A percentile compares a stretch with the other conserved stretches of the same genome.
Conservation (phyloP, 129 eudicot species). For the Logfia minima region DNA sequence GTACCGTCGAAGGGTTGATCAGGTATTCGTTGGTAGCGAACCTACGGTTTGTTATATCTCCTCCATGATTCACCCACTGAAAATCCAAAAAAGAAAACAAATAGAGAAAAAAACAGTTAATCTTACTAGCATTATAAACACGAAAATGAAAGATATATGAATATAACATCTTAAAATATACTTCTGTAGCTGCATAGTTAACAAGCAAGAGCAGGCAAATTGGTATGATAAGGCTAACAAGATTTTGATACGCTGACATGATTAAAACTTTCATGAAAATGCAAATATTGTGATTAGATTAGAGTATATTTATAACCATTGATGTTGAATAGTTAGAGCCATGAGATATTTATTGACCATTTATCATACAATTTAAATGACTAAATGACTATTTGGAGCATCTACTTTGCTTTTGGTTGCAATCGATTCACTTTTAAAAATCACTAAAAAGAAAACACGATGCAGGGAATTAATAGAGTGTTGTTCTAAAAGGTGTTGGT, state of each 20-base stretch:
- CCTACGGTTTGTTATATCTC: constrained; percentile 55
- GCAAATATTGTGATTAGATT: background rate
- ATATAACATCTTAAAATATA: constrained; percentile 2
- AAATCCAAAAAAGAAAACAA: background rate
- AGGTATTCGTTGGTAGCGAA: constrained; percentile 36
- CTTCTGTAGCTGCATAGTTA: constrained; percentile 41
- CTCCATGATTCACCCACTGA: constrained; percentile 82
- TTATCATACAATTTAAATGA: background rate
- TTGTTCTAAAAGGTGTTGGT: too few relatives aligned
- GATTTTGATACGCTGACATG: constrained; percentile 13
- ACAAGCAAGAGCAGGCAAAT: constrained; percentile 27
- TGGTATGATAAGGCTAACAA: constrained; percentile 22
- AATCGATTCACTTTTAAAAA: background rate
- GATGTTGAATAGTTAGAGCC: background rate
- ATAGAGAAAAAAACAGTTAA: background rate
- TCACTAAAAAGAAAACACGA: background rate
- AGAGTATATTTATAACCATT: background rate
- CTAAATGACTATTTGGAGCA: background rate
- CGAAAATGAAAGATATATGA: background rate
- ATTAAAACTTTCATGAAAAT: background rate
- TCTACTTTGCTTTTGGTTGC: background rate
- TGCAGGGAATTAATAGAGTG: too few relatives aligned
- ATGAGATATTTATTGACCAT: background rate
- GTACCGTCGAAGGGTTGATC: constrained; percentile 53
- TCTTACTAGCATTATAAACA: background rate